These are phyloP conservation scores for Tylopilus sp. DNA, from an alignment of 768 basidiomycete genomes.

Conservation along the genomic window DNA sequence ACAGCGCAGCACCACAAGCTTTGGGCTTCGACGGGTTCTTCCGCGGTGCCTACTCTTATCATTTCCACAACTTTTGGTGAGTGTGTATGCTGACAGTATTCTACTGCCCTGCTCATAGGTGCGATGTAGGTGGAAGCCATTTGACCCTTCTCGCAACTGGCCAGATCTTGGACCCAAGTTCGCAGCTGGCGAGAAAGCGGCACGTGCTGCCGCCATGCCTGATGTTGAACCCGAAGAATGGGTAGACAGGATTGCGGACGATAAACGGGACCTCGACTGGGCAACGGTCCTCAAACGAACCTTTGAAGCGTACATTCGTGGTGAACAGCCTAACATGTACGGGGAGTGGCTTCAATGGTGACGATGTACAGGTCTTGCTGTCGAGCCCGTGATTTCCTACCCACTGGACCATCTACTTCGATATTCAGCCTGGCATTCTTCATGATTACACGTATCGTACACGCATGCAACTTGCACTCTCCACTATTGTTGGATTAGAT, in stretches of 20 bases:
- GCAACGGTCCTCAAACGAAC: constrained; percentile 92
- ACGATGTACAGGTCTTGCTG: constrained; percentile 10
- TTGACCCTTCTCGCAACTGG: constrained; percentile 91
- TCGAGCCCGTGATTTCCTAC: constrained; percentile 9
- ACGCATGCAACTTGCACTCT: constrained; percentile 26
- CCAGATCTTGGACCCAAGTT: constrained; percentile 89
- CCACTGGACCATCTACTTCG: constrained; percentile 27
- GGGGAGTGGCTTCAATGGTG: constrained; percentile 72
- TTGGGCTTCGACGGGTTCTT: constrained; percentile 96
- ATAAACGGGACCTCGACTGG: constrained; percentile 86
- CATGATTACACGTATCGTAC: constrained; percentile 26
- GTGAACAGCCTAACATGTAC: constrained; percentile 93
- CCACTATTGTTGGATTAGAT: constrained; percentile 32
- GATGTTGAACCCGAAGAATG: constrained; percentile 33
- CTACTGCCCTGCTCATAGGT: background rate
- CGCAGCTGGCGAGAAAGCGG: constrained; percentile 65
- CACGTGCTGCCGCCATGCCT: constrained; percentile 44
- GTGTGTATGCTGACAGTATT: constrained; percentile 18
- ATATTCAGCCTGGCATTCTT: constrained; percentile 25
- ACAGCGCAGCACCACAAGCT: constrained; percentile 79
- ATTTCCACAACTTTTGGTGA: constrained; percentile 93
- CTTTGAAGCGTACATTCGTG: constrained; percentile 89
- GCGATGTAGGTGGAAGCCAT: constrained; percentile 84
- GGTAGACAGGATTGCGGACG: constrained; percentile 49
- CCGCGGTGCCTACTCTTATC: constrained; percentile 92